These are phyloP conservation scores for Chamaecrista fasciculata DNA, from an alignment of 306 rosid species.

Conservation along the genomic window DNA sequence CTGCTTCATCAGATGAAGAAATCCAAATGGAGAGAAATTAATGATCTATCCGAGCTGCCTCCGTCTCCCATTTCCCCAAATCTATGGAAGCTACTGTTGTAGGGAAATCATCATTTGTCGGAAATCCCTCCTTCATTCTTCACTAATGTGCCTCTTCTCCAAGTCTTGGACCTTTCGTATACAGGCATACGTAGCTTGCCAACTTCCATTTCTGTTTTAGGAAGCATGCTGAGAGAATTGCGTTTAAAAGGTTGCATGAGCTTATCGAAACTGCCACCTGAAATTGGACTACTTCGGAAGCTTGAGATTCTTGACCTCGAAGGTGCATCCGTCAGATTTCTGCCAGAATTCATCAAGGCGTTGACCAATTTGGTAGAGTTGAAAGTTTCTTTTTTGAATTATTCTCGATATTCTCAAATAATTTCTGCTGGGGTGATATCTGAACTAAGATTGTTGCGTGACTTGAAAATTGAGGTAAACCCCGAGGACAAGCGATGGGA, in stretches of 20 bases:
- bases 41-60: no score
- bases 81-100: no score
- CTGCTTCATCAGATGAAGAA: no score
- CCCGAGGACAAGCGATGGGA: background rate
- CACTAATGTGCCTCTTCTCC: background rate
- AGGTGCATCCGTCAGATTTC: background rate
- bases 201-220: background rate
- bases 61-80: no score
- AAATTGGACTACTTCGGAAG: background rate
- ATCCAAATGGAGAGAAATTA: no score
- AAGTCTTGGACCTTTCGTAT: background rate
- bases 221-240: background rate
- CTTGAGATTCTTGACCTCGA: background rate
- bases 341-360: background rate
- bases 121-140: background rate
- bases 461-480: background rate
- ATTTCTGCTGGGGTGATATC: background rate
- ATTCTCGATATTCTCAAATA: no score
- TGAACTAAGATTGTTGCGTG: background rate
- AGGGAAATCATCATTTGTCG: background rate
- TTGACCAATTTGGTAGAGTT: background rate
- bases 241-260: background rate
- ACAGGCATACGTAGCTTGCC: background rate
- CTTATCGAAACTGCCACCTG: background rate
- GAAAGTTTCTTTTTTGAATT: no score